phyloP scores from a whole-genome alignment of 805 yeast species.

The Myxozyma mucilagina region DNA sequence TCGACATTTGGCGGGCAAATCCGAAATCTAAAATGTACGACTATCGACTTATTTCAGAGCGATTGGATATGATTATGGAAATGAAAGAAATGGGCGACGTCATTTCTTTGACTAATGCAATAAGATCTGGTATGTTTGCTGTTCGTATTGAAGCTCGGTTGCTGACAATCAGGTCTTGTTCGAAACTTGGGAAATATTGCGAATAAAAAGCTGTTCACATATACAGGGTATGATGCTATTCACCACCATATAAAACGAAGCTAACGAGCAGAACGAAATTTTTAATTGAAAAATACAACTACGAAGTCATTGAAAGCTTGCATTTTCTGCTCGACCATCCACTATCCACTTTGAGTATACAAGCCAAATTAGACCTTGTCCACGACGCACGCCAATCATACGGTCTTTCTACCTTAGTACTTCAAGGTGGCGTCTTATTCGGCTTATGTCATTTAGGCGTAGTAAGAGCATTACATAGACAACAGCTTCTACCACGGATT shows the following conservation, averaged over 20 bases:
- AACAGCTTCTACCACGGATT: slow-evolving; percentile 76
- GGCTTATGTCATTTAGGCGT: slow-evolving; percentile 95
- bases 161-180: slow-evolving; percentile 51
- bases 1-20: slow-evolving; percentile 52
- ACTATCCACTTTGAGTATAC: slow-evolving; percentile 41
- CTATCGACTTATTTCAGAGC: slow-evolving; percentile 73
- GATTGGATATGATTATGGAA: slow-evolving; percentile 60
- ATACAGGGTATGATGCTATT: slow-evolving; percentile 50
- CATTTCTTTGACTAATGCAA: slow-evolving; percentile 58
- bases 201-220: slow-evolving; percentile 74
- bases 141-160: background rate
- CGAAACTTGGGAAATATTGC: slow-evolving; percentile 92
- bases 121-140: slow-evolving; percentile 56
- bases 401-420: slow-evolving; percentile 85
- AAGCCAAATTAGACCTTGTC: slow-evolving; percentile 69
- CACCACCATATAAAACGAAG: too few species aligned
- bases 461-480: slow-evolving; percentile 73
- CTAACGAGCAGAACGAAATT: slow-evolving; percentile 63
- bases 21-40: slow-evolving; percentile 81
- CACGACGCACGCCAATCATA: slow-evolving; percentile 83
- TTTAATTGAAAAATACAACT: slow-evolving; percentile 81
- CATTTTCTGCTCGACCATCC: slow-evolving; percentile 49
- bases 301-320: slow-evolving; percentile 70
- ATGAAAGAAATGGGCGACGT: slow-evolving; percentile 65
- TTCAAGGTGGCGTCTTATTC: slow-evolving; percentile 94